Evolutionary conservation across 305 asterid genomes (phyloP).

Genomic region (Solanum hybrid): DNA sequence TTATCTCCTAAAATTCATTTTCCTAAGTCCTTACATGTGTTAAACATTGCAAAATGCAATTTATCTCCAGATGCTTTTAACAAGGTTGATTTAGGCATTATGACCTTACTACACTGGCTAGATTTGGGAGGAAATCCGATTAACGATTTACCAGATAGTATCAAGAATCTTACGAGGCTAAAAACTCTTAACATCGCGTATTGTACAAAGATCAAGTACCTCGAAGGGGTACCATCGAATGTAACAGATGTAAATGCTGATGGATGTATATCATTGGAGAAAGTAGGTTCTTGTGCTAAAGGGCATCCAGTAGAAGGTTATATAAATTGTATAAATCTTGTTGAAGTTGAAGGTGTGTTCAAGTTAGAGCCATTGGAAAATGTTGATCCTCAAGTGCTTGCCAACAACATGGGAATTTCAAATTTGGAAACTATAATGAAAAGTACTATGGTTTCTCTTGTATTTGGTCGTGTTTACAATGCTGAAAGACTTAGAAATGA

Average conservation of each 20-base stretch:
- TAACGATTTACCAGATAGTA: neutral
- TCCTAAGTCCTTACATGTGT: conserved; percentile 1
- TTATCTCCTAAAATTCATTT: neutral
- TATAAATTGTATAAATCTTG: conserved; percentile 1
- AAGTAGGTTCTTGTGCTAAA: neutral
- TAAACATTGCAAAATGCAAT: conserved; percentile 13
- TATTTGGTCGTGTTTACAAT: neutral
- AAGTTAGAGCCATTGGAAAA: conserved; percentile 1
- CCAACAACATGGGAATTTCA: conserved; percentile 1
- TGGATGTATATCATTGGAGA: conserved; percentile 1
- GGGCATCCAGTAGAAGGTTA: neutral
- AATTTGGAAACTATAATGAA: neutral
- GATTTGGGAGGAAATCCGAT: conserved; percentile 9
- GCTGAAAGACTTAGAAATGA: conserved; percentile 3
- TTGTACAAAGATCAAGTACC: neutral
- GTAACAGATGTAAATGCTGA: neutral
- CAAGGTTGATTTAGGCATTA: neutral
- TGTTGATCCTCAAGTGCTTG: neutral
- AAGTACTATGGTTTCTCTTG: neutral
- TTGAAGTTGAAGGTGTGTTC: conserved; percentile 3
- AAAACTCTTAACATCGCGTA: neutral
- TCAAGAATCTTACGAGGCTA: conserved; percentile 6
- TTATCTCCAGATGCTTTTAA: conserved; percentile 5
- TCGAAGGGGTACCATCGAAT: conserved; percentile 3
- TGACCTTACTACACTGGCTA: neutral